These are phyloP conservation scores for Aquilaria agallochum DNA, from an alignment of 441 rosid species.

Conservation along the genomic window DNA sequence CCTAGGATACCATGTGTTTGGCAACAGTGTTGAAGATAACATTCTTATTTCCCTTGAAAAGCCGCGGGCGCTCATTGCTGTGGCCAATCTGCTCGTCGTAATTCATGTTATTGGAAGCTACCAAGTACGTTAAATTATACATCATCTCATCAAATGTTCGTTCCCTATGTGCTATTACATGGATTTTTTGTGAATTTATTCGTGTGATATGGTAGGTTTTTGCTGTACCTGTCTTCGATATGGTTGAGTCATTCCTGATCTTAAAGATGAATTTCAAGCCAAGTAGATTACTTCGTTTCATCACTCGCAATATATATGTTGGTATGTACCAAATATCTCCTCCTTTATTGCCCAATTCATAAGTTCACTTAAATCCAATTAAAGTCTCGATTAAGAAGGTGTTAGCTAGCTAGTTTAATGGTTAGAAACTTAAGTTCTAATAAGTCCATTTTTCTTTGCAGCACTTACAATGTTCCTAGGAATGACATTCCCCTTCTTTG, in stretches of 20 bases:
- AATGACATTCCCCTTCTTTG: constrained; percentile 62
- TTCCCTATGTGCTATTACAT: background rate
- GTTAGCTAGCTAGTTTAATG: too few relatives aligned
- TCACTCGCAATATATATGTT: constrained; percentile 37
- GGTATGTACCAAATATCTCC: constrained; percentile 23
- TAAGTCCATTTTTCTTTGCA: constrained; percentile 15
- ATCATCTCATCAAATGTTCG: background rate
- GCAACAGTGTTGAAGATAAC: constrained; percentile 53
- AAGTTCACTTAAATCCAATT: background rate
- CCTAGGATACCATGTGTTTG: constrained; percentile 40
- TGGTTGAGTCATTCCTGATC: constrained; percentile 44
- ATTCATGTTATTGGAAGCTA: constrained; percentile 63
- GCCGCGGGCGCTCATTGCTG: constrained; percentile 38
- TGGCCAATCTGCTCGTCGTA: constrained; percentile 50
- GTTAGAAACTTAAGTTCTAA: background rate
- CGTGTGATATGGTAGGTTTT: constrained; percentile 29
- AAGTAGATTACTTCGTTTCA: constrained; percentile 31
- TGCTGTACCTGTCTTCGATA: constrained; percentile 58
- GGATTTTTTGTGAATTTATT: background rate
- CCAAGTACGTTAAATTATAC: constrained; percentile 28
- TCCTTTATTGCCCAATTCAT: background rate
- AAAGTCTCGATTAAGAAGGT: too few relatives aligned
- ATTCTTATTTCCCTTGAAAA: constrained; percentile 46
- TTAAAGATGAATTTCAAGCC: constrained; percentile 37
- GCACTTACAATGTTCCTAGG: constrained; percentile 51